Evolutionary conservation across 106 monocot species (phyloP), one percentile per base, ranked within the genome.

Genomic region (Apostasia shenzhenica): DNA sequence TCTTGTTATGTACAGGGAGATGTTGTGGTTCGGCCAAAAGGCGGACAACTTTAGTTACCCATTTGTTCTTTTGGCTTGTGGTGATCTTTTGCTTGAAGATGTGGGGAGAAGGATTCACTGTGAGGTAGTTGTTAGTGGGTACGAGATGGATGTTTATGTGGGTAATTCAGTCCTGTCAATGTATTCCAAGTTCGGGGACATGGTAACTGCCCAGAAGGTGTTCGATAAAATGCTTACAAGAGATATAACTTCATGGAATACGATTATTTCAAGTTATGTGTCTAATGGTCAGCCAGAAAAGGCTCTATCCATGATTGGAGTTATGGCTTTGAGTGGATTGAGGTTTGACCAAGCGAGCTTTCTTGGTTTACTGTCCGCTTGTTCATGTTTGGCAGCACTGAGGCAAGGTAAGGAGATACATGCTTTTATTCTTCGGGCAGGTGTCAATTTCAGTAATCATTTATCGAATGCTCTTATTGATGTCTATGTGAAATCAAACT

Each of bases 31-130:
- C 13, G 86, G 82, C 45, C 62, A 52, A 44, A 67, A 8, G 47
- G 69, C 79, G 14, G 82, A 82, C 77, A 79, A 82, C 63, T 86
- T 79, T 63, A 82, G 76, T 2, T 86, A 80, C 73, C 86, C 86
- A 10, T 86, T 71, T 74, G 79, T 82, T 72, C 79, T 86, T 53
- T 79, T 86, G 79, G 86, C 86, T 11, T 86, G 79, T 44, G 82
- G 82, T 3, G 79, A 82, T 67, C 67, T 82, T 37, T 62, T 52
- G 49, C 70, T 73, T 46, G 63, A 56, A 10, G 74, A 74, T 7
- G 40, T 77, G 7, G 82, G 86, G 9, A 63, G 41, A 66, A 77
- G 13, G 67, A 42, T 86, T 7, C 86, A 86, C 59, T 72, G 66
- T 41, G 68, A 73, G 73, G 41, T 82, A 6, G 67, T 82, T 62